These are phyloP conservation scores for Sugiyamaella smithiae DNA, from an alignment of 805 yeast species.

Conservation along the genomic window DNA sequence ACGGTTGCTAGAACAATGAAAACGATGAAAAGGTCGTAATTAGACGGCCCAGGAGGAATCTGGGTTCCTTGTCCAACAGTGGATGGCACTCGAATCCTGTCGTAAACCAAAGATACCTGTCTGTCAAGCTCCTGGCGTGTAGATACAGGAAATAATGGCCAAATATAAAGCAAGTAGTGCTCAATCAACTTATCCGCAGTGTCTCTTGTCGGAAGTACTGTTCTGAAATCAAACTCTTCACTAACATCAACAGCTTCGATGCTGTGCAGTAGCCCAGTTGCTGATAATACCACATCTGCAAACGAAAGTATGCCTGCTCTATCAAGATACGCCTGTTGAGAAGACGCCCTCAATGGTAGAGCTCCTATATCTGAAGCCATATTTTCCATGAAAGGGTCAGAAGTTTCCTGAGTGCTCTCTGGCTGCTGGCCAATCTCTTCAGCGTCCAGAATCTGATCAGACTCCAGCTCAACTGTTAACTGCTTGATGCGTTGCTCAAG, in stretches of 20 bases:
- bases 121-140: slow-evolving; percentile 3
- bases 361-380: slow-evolving; percentile 17
- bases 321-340: slow-evolving; percentile 14
- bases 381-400: slow-evolving; percentile 6
- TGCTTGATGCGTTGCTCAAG: slow-evolving; percentile 10
- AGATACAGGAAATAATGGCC: slow-evolving; percentile 13
- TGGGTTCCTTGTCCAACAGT: background rate
- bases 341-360: slow-evolving; percentile 13
- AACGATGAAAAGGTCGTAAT: slow-evolving; percentile 12
- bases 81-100: background rate
- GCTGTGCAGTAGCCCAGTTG: slow-evolving; percentile 7
- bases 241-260: background rate
- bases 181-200: slow-evolving; percentile 1
- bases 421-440: background rate
- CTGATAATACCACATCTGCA: slow-evolving; percentile 10
- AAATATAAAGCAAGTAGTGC: slow-evolving; percentile 9
- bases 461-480: slow-evolving; percentile 4
- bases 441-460: background rate
- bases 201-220: background rate
- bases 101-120: slow-evolving; percentile 7
- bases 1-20: slow-evolving; percentile 13
- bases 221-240: background rate
- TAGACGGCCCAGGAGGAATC: background rate
- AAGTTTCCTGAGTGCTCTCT: background rate
- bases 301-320: slow-evolving; percentile 12